Conservation (phyloP, 441 rosid genomes). For the Erodium texanum region DNA sequence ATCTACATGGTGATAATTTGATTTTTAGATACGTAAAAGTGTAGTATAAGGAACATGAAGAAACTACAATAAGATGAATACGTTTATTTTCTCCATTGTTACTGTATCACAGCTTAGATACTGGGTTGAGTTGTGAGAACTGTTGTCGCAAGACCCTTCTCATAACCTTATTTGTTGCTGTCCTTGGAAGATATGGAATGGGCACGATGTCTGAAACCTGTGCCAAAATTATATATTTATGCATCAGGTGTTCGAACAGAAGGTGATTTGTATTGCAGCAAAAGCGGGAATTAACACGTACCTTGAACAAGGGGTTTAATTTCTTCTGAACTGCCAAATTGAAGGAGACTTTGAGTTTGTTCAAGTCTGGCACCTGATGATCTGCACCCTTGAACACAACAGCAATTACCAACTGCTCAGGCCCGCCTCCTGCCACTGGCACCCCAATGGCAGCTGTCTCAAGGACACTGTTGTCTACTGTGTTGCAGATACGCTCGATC, state of each 20-base stretch:
- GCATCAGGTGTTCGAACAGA: conserved; percentile 4
- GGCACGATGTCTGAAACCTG: conserved; percentile 58
- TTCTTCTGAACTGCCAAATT: conserved; percentile 76
- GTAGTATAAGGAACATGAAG: not conserved
- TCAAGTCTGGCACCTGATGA: conserved; percentile 29
- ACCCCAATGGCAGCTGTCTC: conserved; percentile 94
- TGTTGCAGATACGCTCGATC: conserved; percentile 79
- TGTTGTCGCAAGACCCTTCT: conserved; percentile 66
- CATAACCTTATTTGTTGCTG: conserved; percentile 87
- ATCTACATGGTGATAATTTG: not conserved
- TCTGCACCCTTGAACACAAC: conserved; percentile 52
- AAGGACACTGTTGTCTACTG: conserved; percentile 46
- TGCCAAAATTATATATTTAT: conserved; percentile 2
- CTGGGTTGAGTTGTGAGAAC: conserved; percentile 27
- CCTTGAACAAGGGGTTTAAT: conserved; percentile 84
- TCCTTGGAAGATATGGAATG: conserved; percentile 62
- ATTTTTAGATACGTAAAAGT: not conserved
- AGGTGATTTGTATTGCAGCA: not conserved
- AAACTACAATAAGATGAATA: not conserved
- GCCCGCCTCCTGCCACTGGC: conserved; percentile 82
- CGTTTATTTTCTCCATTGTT: not conserved
- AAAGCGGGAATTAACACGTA: conserved; percentile 13
- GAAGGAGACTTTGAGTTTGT: conserved; percentile 47
- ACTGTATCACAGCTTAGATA: conserved; percentile 41
- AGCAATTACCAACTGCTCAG: conserved; percentile 68